Conservation (phyloP, 176 grass and related monocot species). For the Phragmites australis region DNA sequence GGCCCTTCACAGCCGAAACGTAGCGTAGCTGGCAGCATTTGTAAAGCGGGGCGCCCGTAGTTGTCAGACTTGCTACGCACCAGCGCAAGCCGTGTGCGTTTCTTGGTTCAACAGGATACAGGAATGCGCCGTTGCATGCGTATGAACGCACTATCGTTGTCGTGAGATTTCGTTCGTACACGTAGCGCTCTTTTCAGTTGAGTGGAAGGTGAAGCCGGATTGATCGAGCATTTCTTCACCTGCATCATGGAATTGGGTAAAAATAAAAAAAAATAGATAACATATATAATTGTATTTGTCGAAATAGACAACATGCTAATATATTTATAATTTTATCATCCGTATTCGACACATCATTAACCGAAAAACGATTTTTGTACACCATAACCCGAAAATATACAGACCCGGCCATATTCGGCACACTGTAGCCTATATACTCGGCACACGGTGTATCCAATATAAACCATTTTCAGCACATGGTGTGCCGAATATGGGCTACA, state of each 20-base stretch:
- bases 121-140: background rate
- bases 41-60: background rate
- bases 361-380: too few species aligned
- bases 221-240: background rate
- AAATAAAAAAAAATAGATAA: too few species aligned
- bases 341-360: too few species aligned
- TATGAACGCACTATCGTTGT: background rate
- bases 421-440: too few species aligned
- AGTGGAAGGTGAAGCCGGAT: background rate
- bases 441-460: too few species aligned
- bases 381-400: too few species aligned
- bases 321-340: too few species aligned
- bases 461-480: too few species aligned
- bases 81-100: background rate
- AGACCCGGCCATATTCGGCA: too few species aligned
- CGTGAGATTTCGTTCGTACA: conserved; percentile 8
- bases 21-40: background rate
- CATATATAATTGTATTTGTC: too few species aligned
- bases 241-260: background rate
- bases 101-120: background rate
- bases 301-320: too few species aligned
- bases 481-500: too few species aligned
- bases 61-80: conserved; percentile 9
- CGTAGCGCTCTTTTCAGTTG: background rate
- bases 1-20: background rate